phyloP scores from a whole-genome alignment of 306 rosid genomes.

The Vigna nakashimae region DNA sequence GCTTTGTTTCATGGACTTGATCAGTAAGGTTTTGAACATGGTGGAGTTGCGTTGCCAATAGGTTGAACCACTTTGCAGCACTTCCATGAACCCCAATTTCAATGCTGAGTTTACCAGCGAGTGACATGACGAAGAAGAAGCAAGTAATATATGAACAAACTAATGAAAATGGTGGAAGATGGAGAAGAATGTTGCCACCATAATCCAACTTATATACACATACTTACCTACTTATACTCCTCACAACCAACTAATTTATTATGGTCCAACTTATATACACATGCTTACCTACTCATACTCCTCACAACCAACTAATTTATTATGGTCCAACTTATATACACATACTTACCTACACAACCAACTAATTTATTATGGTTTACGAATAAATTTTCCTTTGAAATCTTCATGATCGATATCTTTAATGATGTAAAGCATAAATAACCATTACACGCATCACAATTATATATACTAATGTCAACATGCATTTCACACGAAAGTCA shows the following conservation, averaged over 20 bases:
- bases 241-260: too few species aligned
- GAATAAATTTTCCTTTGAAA: too few species aligned
- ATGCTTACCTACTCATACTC: too few species aligned
- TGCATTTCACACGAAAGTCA: too few species aligned
- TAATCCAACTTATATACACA: not conserved
- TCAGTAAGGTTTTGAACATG: not conserved
- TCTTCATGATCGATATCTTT: too few species aligned
- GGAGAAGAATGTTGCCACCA: not conserved
- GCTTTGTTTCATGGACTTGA: not conserved
- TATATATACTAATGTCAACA: too few species aligned
- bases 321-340: not conserved
- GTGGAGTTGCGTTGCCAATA: not conserved
- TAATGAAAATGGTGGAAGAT: not conserved
- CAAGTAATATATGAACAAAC: not conserved
- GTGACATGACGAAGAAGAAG: not conserved
- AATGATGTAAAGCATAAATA: too few species aligned
- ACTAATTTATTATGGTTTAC: too few species aligned
- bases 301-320: too few species aligned
- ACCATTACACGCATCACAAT: too few species aligned
- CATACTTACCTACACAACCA: too few species aligned
- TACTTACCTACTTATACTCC: too few species aligned
- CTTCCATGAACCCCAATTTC: constrained; percentile 1
- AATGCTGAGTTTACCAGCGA: not conserved
- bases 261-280: not conserved
- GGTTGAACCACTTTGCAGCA: not conserved